Evolutionary conservation across 192 early-diverging fungal genomes (phyloP), one percentile per base, ranked within the genome.

Genomic region (Mortierella antarctica): DNA sequence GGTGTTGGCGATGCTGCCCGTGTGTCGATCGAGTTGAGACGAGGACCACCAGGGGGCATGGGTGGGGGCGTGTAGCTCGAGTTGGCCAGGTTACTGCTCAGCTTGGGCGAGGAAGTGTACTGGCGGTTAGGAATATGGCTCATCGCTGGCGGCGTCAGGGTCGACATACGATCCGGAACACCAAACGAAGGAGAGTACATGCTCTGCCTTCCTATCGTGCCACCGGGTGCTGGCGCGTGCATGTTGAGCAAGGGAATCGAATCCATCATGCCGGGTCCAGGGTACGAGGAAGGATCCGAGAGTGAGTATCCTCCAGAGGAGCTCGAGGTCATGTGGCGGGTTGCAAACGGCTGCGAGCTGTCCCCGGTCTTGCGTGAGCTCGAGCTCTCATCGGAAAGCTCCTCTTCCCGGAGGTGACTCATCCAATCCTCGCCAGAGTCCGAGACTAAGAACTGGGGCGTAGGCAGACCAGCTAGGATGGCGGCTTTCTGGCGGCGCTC

Each of bases 381-480:
- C 7, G 77, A 72, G 57, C 69, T 71, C 60, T 72, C 77, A 31
- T 80, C 77, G n/a, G 77, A 80, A 14, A 80, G 40, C 54, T 80
- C 77, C 39, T 72, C 77, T 45, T 80, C 77, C 4, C 70, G 49
- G 4, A 80, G 52, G 11, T 67, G 69, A 15, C 73, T 69, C 45
- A 57, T 42, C 77, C 77, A 80, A 31, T 80, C 77, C 65, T 80
- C 77, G 14, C 74, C 74, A 44, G 77, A 80, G 39, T 80, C 77
- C 51, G 77, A 80, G 51, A 80, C 82, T 46, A 83, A 2, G 57
- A 83, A 83, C 57, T 73, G 74, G 17, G 82, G 82, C 44, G 82
- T 65, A 7, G 82, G 52, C 41, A 93, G 50, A 14, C 82, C 82
- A 51, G 74, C 71, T 18, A 73, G 53, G 63, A 87, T 91, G 86